Evolutionary conservation across 768 basidiomycete species (phyloP).

Genomic region (Daedaleopsis nitida): DNA sequence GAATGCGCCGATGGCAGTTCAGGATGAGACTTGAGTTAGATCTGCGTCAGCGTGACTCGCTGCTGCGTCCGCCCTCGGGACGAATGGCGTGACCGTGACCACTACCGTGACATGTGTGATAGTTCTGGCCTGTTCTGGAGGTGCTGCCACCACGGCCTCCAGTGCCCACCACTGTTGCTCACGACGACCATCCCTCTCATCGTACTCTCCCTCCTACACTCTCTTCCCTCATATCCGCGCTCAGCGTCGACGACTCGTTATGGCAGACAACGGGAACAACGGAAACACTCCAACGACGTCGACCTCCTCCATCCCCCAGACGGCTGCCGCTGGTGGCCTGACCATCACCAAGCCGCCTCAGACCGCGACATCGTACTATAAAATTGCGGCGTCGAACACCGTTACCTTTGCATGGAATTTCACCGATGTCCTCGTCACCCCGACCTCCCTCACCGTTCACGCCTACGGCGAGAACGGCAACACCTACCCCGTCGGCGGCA

Average conservation of each 20-base stretch:
- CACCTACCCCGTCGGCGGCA: conserved; percentile 86
- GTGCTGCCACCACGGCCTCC: neutral
- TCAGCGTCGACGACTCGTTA: neutral
- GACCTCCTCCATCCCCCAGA: conserved; percentile 42
- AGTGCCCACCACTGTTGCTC: neutral
- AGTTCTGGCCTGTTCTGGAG: neutral
- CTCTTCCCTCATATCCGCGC: neutral
- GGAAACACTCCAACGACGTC: neutral
- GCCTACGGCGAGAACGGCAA: conserved; percentile 86
- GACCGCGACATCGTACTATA: conserved; percentile 83
- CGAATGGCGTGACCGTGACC: neutral
- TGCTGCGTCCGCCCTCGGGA: no score
- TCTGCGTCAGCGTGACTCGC: neutral
- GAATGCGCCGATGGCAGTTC: no score
- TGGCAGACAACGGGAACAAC: neutral
- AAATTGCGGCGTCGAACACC: conserved; percentile 71
- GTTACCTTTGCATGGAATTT: conserved; percentile 95
- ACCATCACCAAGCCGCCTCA: conserved; percentile 81
- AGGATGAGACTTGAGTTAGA: neutral
- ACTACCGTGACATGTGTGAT: neutral
- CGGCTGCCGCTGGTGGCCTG: conserved; percentile 64
- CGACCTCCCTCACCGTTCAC: conserved; percentile 75
- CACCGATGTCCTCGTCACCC: conserved; percentile 69
- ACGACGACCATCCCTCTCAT: conserved; percentile 9
- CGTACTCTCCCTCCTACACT: neutral